These are phyloP conservation scores for Suillus subaureus DNA, from an alignment of 768 basidiomycete species.

Conservation along the genomic window DNA sequence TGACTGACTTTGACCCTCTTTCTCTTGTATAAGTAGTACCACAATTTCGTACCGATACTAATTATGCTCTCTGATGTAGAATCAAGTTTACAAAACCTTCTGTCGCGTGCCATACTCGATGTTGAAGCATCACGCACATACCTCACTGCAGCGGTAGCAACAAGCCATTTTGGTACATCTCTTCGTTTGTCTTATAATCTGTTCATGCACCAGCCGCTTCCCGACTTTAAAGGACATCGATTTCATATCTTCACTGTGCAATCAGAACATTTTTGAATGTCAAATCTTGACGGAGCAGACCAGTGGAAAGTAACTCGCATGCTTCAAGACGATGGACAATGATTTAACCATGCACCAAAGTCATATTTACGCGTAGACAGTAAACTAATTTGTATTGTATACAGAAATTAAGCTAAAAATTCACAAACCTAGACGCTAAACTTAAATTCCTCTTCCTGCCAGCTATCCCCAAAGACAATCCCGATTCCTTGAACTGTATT, in stretches of 20 bases:
- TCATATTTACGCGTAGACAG: neutral
- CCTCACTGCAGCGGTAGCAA: neutral
- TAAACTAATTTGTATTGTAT: neutral
- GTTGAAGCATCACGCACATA: neutral
- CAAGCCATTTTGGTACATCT: neutral
- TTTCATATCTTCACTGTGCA: neutral
- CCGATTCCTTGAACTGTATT: constrained; percentile 29
- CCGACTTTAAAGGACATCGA: neutral
- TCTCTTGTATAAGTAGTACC: neutral
- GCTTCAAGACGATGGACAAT: neutral
- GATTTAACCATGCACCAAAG: neutral
- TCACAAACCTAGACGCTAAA: constrained; percentile 24
- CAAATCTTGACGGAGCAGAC: neutral
- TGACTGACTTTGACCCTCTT: neutral
- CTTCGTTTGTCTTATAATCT: neutral
- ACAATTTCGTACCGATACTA: neutral
- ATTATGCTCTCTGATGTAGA: neutral
- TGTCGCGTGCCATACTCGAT: neutral
- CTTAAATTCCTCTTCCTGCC: constrained; percentile 31
- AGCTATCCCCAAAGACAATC: constrained; percentile 31
- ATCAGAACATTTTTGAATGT: neutral
- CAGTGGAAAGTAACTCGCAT: neutral
- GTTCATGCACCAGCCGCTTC: neutral
- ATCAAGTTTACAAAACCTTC: neutral
- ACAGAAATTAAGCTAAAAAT: constrained; percentile 7